Evolutionary conservation across 768 basidiomycete species (phyloP).

Genomic region (Boletus subcaerulescens): DNA sequence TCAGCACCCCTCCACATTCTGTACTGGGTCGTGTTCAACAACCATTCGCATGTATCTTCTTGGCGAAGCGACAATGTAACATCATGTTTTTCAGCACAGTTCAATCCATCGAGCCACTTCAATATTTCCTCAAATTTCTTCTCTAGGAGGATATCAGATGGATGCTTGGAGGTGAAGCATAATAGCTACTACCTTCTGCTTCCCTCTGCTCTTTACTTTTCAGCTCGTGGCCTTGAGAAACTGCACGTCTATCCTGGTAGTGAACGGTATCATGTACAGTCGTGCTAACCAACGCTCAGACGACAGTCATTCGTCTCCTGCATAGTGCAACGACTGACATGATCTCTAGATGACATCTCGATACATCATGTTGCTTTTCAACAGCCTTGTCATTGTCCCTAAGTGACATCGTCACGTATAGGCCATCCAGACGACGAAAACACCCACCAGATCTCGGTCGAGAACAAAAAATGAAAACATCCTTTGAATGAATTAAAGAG

Average conservation of each 20-base stretch:
- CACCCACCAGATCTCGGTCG: background rate
- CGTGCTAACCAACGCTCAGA: background rate
- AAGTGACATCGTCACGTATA: too few relatives aligned
- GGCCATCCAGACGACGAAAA: background rate
- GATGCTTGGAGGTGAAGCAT: background rate
- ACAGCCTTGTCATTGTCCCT: background rate
- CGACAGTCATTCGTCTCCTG: too few relatives aligned
- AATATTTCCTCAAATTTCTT: background rate
- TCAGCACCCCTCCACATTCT: background rate
- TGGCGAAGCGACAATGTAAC: background rate
- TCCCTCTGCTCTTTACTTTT: background rate
- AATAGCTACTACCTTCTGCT: background rate
- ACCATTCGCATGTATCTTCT: slow-evolving; percentile 2
- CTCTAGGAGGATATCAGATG: background rate
- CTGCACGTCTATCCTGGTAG: too few relatives aligned
- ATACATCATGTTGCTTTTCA: too few relatives aligned
- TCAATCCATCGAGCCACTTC: slow-evolving; percentile 1
- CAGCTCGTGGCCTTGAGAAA: background rate
- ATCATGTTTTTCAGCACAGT: slow-evolving; percentile 6
- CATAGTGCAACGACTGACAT: background rate
- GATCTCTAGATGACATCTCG: too few relatives aligned
- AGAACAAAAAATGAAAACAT: background rate
- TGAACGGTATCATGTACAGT: too few relatives aligned
- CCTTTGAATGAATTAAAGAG: background rate
- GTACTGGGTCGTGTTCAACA: slow-evolving; percentile 2